Evolutionary conservation across 176 grass and related monocot species (phyloP), one percentile per base, ranked within the genome.

Genomic region (Musa schizocarpa): DNA sequence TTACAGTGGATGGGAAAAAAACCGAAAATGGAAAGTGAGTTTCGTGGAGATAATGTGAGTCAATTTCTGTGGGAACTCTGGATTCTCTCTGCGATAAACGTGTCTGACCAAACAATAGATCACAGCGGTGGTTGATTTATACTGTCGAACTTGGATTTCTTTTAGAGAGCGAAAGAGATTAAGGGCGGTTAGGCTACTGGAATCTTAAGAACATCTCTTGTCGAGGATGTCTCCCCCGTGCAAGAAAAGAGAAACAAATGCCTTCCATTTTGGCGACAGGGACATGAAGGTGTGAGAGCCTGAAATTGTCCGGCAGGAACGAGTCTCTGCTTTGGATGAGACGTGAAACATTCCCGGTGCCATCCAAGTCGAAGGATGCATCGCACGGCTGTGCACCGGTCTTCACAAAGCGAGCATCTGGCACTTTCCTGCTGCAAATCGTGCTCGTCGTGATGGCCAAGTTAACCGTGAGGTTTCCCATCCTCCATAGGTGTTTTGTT

Each of bases 31-130:
- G 9, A 13, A 2, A 58, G 14, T 65, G 11, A 65, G 21, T 3
- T 24, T 13, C 21, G 25, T 65, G n/a, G 61, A 9, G 61, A 63
- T 63, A 0, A 27, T 0, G 26, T 2, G 20, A 63, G 61, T 26
- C 22, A 11, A 25, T 24, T 11, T 12, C 25, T 4, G 11, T 25
- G 2, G 63, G 3, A 11, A 10, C 13, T 25, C 21, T 11, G 13
- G 63, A 65, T 65, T 65, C 63, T 65, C 10, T 63, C 59, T 10
- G 25, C 11, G 9, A 11, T 20, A 65, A 65, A 22, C 63, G 63
- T 65, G 63, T 65, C 26, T 65, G 63, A 65, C 63, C 25, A 22
- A 65, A 22, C 63, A 65, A 65, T 8, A 25, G 63, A 65, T 65
- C 19, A 25, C 25, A 25, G 0, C 22, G 25, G 21, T 26, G 22